These are phyloP conservation scores for Moricandia arvensis DNA, from an alignment of 345 rosid species.

Conservation along the genomic window DNA sequence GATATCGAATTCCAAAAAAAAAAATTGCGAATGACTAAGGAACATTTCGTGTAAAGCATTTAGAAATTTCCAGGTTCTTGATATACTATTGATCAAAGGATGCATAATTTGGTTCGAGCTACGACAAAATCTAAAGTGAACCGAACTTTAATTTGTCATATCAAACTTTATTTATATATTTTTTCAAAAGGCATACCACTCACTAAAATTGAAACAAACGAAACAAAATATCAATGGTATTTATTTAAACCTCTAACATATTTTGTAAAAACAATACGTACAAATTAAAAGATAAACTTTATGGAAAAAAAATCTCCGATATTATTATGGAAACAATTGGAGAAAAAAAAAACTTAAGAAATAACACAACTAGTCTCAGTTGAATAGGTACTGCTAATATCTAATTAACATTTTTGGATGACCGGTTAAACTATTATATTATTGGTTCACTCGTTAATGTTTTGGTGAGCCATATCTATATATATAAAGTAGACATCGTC, in stretches of 20 bases:
- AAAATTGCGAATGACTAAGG: not conserved
- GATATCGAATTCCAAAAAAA: not conserved
- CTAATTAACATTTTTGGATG: not conserved
- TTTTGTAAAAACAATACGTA: not conserved
- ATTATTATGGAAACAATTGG: not conserved
- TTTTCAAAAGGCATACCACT: not conserved
- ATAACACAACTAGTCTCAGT: not conserved
- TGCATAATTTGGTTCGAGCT: not conserved
- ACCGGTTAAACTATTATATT: not conserved
- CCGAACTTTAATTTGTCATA: not conserved
- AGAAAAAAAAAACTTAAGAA: not conserved
- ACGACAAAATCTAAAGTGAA: not conserved
- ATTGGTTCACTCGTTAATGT: slow-evolving; percentile 10
- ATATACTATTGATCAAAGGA: not conserved
- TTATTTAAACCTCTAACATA: not conserved
- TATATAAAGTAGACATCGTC: too few species aligned
- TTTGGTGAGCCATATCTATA: slow-evolving; percentile 9
- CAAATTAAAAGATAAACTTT: not conserved
- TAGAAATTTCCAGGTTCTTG: not conserved
- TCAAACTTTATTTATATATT: not conserved
- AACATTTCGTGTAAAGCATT: not conserved
- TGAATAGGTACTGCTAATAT: not conserved
- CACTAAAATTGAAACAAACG: not conserved
- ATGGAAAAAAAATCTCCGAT: not conserved
- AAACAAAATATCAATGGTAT: not conserved